A percentile compares a stretch with the other conserved stretches of the same genome.
Evolutionary conservation across 2,329 filamentous ascomycete species (phyloP).

Genomic region (Conoideocrella luteorostrata): DNA sequence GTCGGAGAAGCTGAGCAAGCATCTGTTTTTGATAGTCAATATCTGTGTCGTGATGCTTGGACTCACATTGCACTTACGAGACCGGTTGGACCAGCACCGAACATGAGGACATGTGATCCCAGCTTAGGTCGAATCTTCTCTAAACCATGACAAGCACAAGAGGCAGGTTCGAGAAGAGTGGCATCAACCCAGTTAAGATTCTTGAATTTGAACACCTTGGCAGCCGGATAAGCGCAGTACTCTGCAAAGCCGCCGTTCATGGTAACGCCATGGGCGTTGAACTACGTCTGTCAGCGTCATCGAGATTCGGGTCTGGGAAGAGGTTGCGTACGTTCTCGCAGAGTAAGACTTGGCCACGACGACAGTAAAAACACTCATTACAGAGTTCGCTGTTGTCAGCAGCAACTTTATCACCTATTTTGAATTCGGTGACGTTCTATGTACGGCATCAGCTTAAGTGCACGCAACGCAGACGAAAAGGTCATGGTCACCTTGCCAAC

Average conservation of each 20-base stretch:
- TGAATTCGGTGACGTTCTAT: conserved; percentile 51
- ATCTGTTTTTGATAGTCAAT: conserved; percentile 25
- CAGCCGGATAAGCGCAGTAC: conserved; percentile 50
- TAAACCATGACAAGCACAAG: conserved; percentile 63
- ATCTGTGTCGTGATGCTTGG: too few species aligned
- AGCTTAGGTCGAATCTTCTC: conserved; percentile 63
- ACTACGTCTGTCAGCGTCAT: conserved; percentile 24
- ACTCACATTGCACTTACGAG: conserved; percentile 33
- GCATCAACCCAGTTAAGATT: conserved; percentile 63
- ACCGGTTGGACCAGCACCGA: conserved; percentile 61
- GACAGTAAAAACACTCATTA: conserved; percentile 68
- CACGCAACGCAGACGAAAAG: too few species aligned
- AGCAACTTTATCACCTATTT: conserved; percentile 57
- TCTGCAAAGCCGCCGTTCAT: conserved; percentile 68
- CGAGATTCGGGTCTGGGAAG: neutral
- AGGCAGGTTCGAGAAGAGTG: conserved; percentile 63
- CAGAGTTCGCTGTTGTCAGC: conserved; percentile 62
- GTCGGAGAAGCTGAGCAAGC: conserved; percentile 55
- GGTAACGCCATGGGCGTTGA: conserved; percentile 60
- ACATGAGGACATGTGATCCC: conserved; percentile 58
- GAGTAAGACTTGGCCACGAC: conserved; percentile 58
- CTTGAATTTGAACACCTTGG: conserved; percentile 57
- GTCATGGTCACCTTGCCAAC: conserved; percentile 34
- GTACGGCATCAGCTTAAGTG: neutral
- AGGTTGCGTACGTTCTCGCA: conserved; percentile 49